A percentile compares a stretch with the other conserved stretches of the same genome.
These are phyloP conservation scores for Chlamydomonas incerta DNA, from an alignment of 139 green algal species.

Conservation along the genomic window DNA sequence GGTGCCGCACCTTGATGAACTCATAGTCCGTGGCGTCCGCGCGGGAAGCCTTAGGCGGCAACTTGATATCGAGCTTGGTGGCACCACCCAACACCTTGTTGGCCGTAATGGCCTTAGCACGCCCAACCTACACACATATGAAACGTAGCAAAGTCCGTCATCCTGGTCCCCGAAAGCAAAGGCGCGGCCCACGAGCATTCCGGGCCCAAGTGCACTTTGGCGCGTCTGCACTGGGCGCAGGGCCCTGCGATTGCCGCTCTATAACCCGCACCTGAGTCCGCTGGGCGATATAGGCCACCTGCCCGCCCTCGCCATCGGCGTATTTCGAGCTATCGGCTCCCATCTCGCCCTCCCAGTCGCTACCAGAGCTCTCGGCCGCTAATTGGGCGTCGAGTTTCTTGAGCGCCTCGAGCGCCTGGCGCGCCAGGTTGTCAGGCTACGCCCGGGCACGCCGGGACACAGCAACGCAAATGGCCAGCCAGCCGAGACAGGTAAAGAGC, in stretches of 20 bases:
- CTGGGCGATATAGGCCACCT: conserved; percentile 31
- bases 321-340: conserved; percentile 12
- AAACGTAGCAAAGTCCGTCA: too few species aligned
- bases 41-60: conserved; percentile 33
- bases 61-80: conserved; percentile 37
- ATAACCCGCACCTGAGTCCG: conserved; percentile 30
- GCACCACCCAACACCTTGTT: conserved; percentile 6
- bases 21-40: conserved; percentile 42
- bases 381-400: conserved; percentile 37
- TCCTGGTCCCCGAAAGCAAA: too few species aligned
- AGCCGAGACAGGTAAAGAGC: too few species aligned
- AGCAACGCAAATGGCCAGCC: too few species aligned
- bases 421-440: too few species aligned
- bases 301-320: conserved; percentile 8
- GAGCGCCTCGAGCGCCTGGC: background rate
- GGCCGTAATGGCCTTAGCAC: conserved; percentile 36
- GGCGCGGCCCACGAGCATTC: too few species aligned
- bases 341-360: conserved; percentile 39
- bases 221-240: too few species aligned
- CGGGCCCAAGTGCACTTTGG: too few species aligned
- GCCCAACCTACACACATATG: background rate
- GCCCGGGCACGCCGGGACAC: too few species aligned
- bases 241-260: too few species aligned
- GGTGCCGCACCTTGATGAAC: conserved; percentile 49
- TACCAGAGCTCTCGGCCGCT: conserved; percentile 24